Evolutionary conservation across 2,329 filamentous ascomycete species (phyloP).

Genomic region (Colletotrichum brevisporum): DNA sequence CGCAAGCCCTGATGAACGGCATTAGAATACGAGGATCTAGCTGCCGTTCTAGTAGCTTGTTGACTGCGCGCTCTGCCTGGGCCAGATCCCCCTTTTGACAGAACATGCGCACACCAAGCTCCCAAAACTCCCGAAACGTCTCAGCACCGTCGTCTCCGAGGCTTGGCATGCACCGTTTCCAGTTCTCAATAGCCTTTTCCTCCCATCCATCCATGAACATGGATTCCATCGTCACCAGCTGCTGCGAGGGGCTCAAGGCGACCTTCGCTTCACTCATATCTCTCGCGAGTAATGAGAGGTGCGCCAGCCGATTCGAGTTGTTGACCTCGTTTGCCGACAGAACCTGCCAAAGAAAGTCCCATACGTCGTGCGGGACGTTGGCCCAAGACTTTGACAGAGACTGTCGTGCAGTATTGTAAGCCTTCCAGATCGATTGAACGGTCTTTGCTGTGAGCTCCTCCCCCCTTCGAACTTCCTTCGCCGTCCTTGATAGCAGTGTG

Average conservation of each 20-base stretch:
- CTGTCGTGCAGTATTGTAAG: slow-evolving; percentile 62
- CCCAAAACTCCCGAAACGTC: slow-evolving; percentile 70
- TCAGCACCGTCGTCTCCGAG: slow-evolving; percentile 63
- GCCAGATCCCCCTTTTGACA: slow-evolving; percentile 70
- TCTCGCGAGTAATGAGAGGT: slow-evolving; percentile 72
- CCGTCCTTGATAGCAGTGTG: slow-evolving; percentile 46
- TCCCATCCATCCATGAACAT: slow-evolving; percentile 74
- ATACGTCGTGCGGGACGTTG: slow-evolving; percentile 71
- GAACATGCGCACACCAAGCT: slow-evolving; percentile 77
- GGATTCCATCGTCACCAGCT: slow-evolving; percentile 77
- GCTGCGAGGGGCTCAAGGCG: slow-evolving; percentile 68
- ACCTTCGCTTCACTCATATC: slow-evolving; percentile 75
- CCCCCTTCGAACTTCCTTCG: slow-evolving; percentile 47
- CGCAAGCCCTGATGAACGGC: slow-evolving; percentile 78
- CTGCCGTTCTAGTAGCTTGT: slow-evolving; percentile 65
- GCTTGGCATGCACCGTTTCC: slow-evolving; percentile 70
- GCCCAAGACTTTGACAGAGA: slow-evolving; percentile 62
- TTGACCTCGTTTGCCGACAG: slow-evolving; percentile 66
- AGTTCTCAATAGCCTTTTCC: slow-evolving; percentile 72
- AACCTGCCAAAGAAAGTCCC: slow-evolving; percentile 76
- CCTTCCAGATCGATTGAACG: slow-evolving; percentile 61
- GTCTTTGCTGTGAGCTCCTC: slow-evolving; percentile 48
- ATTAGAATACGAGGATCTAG: slow-evolving; percentile 71
- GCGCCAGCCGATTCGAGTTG: slow-evolving; percentile 70
- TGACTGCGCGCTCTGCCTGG: slow-evolving; percentile 69